Evolutionary conservation across 768 basidiomycete genomes (phyloP).

Genomic region (Termitomyces sp.): DNA sequence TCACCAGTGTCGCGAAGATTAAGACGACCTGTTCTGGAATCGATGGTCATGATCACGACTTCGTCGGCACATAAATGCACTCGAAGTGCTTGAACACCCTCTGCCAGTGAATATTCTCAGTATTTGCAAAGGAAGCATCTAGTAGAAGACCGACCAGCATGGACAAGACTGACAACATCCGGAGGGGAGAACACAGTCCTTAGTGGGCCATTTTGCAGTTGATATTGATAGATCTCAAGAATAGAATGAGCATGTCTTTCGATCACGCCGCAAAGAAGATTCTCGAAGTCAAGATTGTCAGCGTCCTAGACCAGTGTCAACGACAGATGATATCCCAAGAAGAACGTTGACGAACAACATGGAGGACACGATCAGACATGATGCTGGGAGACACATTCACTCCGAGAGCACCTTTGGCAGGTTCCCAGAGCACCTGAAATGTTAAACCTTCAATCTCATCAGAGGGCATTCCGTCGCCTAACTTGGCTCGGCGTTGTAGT

Average conservation of each 20-base stretch:
- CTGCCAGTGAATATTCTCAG: constrained; percentile 27
- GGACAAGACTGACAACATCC: constrained; percentile 53
- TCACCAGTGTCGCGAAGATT: constrained; percentile 80
- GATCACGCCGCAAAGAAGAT: constrained; percentile 59
- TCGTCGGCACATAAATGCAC: constrained; percentile 76
- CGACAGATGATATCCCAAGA: not conserved
- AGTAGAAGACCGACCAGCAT: constrained; percentile 46
- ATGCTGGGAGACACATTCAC: constrained; percentile 46
- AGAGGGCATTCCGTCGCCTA: constrained; percentile 52
- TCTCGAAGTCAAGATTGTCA: constrained; percentile 70
- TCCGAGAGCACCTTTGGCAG: constrained; percentile 64
- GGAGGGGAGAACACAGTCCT: constrained; percentile 58
- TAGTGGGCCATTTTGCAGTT: constrained; percentile 48
- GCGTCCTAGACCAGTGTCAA: constrained; percentile 42
- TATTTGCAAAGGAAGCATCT: not conserved
- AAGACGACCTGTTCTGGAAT: constrained; percentile 74
- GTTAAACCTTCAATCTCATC: constrained; percentile 72
- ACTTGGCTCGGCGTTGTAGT: constrained; percentile 61
- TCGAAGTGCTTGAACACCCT: constrained; percentile 53
- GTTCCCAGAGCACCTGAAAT: constrained; percentile 78
- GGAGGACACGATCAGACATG: constrained; percentile 39
- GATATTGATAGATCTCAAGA: constrained; percentile 50
- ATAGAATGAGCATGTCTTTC: constrained; percentile 63
- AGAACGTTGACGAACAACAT: constrained; percentile 47
- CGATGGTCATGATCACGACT: constrained; percentile 71